Evolutionary conservation across 208 protist species (phyloP), one percentile per base, ranked within the genome.

Genomic region (Porcisia hertigi): DNA sequence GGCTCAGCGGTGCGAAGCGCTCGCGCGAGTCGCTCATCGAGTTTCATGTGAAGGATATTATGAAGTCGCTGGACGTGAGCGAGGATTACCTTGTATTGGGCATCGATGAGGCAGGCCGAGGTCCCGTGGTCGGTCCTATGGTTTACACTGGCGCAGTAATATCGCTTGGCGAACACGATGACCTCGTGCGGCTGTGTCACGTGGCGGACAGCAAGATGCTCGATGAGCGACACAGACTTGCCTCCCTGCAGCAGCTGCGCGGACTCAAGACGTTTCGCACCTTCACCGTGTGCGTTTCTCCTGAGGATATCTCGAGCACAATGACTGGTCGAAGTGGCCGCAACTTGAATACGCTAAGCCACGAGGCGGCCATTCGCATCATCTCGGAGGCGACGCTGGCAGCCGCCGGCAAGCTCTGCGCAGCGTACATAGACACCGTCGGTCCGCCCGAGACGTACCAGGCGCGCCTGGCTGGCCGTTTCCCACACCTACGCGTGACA

Each of bases 71-170:
- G 14, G 64, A 86, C 71, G 66, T 84, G 30, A 57, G 41, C 36
- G 88, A 90, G 23, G 86, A 92, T 60, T 85, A 89, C 80, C 84
- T 92, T 59, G 77, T 98, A 7, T 76, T 98, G 12, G 98, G 98
- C 43, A 98, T 99, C 57, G 98, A 98, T 71, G 98, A 99, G 85
- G 98, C 98, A 12, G 98, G 98, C 3, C 87, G 97, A 75, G 98
- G 98, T 11, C 95, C 97, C 67, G 95, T 98, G 4, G 72, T 98
- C 25, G 98, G 98, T 25, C 94, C 96, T 9, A 98, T 99, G 94
- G 95, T 99, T 16, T 99, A 99, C 85, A 88, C 87, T n/a, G 89
- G 91, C 36, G 87, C 92, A 11, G 88, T 95, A 41, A 86, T 93
- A 53, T 76, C 91, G 16, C 76, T 94, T 1, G 86, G 81, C 18